Base-by-base conservation (phyloP, 2,329 filamentous ascomycete genomes). In the Penicillium frequentans region DNA sequence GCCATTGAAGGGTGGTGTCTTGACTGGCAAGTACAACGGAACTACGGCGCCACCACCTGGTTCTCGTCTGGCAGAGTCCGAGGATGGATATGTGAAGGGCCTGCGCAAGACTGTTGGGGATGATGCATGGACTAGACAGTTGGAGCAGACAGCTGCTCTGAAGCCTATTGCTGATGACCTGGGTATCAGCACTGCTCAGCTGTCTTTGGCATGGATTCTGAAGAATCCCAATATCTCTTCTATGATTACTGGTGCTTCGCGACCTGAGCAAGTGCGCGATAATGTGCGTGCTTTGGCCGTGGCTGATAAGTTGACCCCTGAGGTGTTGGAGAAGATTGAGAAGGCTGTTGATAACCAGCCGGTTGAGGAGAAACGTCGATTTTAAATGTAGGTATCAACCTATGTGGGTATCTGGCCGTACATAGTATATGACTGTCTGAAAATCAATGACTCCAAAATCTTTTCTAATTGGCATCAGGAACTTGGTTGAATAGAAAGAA, bases 21-120 rank as follows among this genome's bases (percentile, higher is more conserved):
- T 89, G 60, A 85, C 85, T 0, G 87, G 86, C 47, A 89, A 89
- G 73, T 89, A 89, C 75, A 86, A 84, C 70, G 75, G 86, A 63
- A 50, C 39, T 8, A 29, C 58, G 10, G 59, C 57, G 1, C 82
- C 87, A 31, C 85, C 85, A 5, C 75, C 81, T 13, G 81, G 82
- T 62, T 84, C 83, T 6, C 79, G 86, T 21, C 77, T 87, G 56
- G 81, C 81, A 13, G 79, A 81, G 64, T 79, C 79, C 43, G 77
- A 82, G 51, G 80, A 87, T 58, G 78, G 81, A 52, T 87, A 82
- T 68, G 79, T 87, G 64, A 74, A 79, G 57, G 63, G 66, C 33
- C 72, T 77, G 71, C 72, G 72, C 42, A 76, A 76, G 63, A 73
- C 65, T 5, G 67, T 79, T 35, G 79, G 75, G 1, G 67, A 75